A percentile compares a stretch with the other conserved stretches of the same genome.
phyloP scores from a whole-genome alignment of 768 basidiomycete genomes.

The Pulveroboletus frians region DNA sequence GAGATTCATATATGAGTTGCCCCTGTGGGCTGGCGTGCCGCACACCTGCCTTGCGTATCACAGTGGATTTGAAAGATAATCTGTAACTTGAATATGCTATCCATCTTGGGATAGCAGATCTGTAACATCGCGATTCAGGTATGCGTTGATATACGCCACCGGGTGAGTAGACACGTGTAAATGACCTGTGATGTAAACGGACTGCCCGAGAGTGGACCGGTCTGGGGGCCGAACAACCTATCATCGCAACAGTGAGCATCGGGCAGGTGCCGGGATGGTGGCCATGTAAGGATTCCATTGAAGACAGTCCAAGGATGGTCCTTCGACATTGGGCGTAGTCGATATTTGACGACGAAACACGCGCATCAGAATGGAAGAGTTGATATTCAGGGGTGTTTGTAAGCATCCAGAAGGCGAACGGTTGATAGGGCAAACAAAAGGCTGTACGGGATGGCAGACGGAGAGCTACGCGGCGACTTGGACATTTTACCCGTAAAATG shows the following conservation, averaged over 20 bases:
- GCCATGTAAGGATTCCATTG: conserved; percentile 12
- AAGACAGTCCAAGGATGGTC: conserved; percentile 12
- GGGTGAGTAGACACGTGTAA: conserved; percentile 10
- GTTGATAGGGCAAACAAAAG: conserved; percentile 18
- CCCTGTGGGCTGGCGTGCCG: conserved; percentile 6
- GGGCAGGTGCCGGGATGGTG: conserved; percentile 1
- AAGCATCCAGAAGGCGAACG: conserved; percentile 12
- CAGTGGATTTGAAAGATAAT: conserved; percentile 10
- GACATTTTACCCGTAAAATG: conserved; percentile 4
- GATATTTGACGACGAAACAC: conserved; percentile 30
- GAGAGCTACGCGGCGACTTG: conserved; percentile 18
- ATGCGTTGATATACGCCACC: conserved; percentile 7
- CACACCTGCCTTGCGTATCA: conserved; percentile 5
- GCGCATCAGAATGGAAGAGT: conserved; percentile 35
- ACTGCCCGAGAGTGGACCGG: conserved; percentile 6
- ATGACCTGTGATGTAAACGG: not conserved
- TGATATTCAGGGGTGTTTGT: conserved; percentile 25
- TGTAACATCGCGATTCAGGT: not conserved
- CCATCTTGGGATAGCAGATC: conserved; percentile 5
- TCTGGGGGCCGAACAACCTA: conserved; percentile 2
- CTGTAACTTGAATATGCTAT: conserved; percentile 1
- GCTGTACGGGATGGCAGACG: conserved; percentile 19
- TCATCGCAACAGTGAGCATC: conserved; percentile 7
- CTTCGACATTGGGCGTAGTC: conserved; percentile 28
- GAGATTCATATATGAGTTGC: not conserved